Conservation (phyloP, 1,284 basidiomycete genomes). For the Gymnopus androsaceus region DNA sequence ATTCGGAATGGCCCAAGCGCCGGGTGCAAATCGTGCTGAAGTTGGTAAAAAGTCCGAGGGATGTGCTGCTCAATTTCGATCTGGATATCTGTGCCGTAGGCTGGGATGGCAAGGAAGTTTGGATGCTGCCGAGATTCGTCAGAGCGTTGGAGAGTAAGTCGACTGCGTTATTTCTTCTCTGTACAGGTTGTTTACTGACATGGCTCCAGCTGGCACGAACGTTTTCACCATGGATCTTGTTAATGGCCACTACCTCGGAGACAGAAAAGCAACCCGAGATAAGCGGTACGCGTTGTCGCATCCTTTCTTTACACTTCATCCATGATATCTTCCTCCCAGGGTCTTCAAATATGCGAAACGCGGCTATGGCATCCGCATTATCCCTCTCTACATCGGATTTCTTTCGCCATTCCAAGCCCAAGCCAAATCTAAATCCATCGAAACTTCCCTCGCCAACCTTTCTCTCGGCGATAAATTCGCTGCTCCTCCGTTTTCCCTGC, state of each 20-base stretch:
- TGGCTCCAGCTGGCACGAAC: constrained; percentile 1
- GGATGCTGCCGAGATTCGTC: constrained; percentile 23
- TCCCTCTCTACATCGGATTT: constrained; percentile 20
- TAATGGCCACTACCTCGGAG: constrained; percentile 10
- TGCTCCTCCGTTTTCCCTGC: constrained; percentile 10
- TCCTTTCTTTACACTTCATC: background rate
- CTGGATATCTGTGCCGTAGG: constrained; percentile 23
- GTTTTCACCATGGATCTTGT: constrained; percentile 10
- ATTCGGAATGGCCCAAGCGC: constrained; percentile 20
- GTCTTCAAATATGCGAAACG: constrained; percentile 24
- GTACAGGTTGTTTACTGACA: background rate
- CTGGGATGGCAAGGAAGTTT: constrained; percentile 19
- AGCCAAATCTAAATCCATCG: background rate
- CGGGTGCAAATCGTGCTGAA: constrained; percentile 24
- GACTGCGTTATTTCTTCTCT: background rate
- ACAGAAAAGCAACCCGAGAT: constrained; percentile 9
- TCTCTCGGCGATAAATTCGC: constrained; percentile 11
- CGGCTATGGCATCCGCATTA: constrained; percentile 21
- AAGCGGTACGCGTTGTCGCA: constrained; percentile 2
- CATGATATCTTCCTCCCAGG: background rate
- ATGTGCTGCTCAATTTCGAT: constrained; percentile 24
- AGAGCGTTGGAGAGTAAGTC: constrained; percentile 22
- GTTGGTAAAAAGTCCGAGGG: constrained; percentile 19
- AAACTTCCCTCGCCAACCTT: background rate
- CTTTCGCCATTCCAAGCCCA: constrained; percentile 11